Percentiles rank a stretch among this genome's conserved stretches.
These are phyloP conservation scores for Asclepias syriaca DNA, from an alignment of 257 asterid species.

Conservation along the genomic window DNA sequence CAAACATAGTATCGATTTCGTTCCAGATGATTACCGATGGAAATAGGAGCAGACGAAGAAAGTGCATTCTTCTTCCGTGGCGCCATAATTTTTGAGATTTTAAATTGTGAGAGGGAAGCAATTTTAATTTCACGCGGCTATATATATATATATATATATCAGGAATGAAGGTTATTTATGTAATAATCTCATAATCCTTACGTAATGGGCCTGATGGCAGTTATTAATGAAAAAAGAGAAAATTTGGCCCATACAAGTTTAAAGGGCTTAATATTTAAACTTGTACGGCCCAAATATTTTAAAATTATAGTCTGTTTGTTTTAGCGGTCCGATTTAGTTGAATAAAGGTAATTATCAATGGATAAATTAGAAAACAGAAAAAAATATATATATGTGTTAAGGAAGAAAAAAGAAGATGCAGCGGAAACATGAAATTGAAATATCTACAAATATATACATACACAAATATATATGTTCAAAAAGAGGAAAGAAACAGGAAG, in stretches of 20 bases:
- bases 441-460: too few species aligned
- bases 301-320: too few species aligned
- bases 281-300: too few species aligned
- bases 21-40: constrained; percentile 37
- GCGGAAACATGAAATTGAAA: not conserved
- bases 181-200: not conserved
- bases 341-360: too few species aligned
- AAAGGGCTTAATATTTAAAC: too few species aligned
- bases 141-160: too few species aligned
- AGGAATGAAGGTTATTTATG: not conserved
- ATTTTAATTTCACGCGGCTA: not conserved
- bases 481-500: not conserved
- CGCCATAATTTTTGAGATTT: constrained; percentile 36
- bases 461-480: too few species aligned
- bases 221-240: not conserved
- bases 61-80: constrained; percentile 29
- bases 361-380: too few species aligned
- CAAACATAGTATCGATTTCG: not conserved
- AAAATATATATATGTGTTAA: too few species aligned
- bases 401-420: not conserved
- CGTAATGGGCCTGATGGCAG: not conserved
- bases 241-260: too few species aligned
- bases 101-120: constrained; percentile 8
- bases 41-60: constrained; percentile 42
- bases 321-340: too few species aligned